Evolutionary conservation across 352 stramenopile genomes (phyloP).

Genomic region (Pythium dissimile): DNA sequence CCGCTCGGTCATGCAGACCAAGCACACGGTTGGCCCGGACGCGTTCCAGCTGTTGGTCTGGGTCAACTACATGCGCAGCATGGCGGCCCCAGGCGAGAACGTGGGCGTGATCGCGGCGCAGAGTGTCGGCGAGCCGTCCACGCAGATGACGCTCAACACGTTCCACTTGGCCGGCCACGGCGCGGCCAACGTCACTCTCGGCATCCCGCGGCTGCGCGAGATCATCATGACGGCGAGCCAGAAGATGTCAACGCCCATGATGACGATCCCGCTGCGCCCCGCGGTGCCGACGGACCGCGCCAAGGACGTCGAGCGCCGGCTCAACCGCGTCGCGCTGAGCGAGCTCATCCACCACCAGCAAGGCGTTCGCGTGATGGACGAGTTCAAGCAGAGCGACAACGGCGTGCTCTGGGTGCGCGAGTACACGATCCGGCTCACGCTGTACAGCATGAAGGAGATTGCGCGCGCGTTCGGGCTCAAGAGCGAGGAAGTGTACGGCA

Average conservation of each 20-base stretch:
- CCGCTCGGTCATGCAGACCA: slow-evolving; percentile 69
- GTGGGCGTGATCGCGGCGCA: slow-evolving; percentile 98
- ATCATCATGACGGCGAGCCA: slow-evolving; percentile 99
- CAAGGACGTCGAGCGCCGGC: slow-evolving; percentile 79
- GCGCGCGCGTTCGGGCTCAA: slow-evolving; percentile 93
- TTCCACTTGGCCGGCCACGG: slow-evolving; percentile 99
- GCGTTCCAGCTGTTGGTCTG: slow-evolving; percentile 94
- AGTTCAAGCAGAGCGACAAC: slow-evolving; percentile 87
- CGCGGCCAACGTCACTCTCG: slow-evolving; percentile 99
- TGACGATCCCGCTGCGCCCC: slow-evolving; percentile 94
- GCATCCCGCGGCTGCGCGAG: slow-evolving; percentile 99
- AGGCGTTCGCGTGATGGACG: slow-evolving; percentile 91
- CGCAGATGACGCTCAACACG: slow-evolving; percentile 99
- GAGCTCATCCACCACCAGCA: slow-evolving; percentile 92
- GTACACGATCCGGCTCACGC: slow-evolving; percentile 95
- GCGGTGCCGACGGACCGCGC: slow-evolving; percentile 44
- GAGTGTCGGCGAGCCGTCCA: slow-evolving; percentile 99
- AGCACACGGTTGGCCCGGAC: slow-evolving; percentile 69
- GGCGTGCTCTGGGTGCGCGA: slow-evolving; percentile 93
- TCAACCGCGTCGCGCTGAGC: slow-evolving; percentile 93
- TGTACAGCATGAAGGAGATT: slow-evolving; percentile 95
- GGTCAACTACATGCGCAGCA: slow-evolving; percentile 97
- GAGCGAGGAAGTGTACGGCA: slow-evolving; percentile 90
- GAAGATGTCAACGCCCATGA: slow-evolving; percentile 98
- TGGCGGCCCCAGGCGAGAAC: slow-evolving; percentile 96